Percentiles rank a stretch among this genome's conserved stretches.
These are phyloP conservation scores for Chytridiales sp. DNA, from an alignment of 371 early-diverging fungal species.

Conservation along the genomic window DNA sequence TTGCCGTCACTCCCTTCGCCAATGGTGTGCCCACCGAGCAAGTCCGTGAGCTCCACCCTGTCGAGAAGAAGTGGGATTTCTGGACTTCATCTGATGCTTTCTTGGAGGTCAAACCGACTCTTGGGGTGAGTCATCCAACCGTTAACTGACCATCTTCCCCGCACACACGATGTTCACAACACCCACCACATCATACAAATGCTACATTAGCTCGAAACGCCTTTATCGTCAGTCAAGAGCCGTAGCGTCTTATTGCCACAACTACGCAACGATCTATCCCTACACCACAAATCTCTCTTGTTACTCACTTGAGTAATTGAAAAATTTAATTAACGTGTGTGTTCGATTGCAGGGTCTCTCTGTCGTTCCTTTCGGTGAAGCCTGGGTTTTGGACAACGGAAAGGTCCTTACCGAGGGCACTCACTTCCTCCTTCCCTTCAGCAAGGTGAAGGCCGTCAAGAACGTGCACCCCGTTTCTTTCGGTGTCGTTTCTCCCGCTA, in stretches of 20 bases:
- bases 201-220: background rate
- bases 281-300: background rate
- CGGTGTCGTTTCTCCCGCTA: slow-evolving; percentile 43
- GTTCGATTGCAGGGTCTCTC: slow-evolving; percentile 32
- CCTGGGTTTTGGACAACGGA: slow-evolving; percentile 44
- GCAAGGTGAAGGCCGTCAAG: slow-evolving; percentile 49
- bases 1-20: slow-evolving; percentile 40
- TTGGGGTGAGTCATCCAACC: slow-evolving; percentile 29
- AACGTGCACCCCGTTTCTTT: slow-evolving; percentile 38
- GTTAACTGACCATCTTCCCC: background rate
- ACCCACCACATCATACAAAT: background rate
- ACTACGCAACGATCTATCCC: background rate
- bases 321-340: background rate
- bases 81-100: slow-evolving; percentile 53
- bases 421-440: slow-evolving; percentile 40
- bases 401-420: slow-evolving; percentile 33
- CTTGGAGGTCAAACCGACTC: slow-evolving; percentile 34
- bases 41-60: slow-evolving; percentile 45
- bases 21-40: slow-evolving; percentile 50
- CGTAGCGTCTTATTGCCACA: too few species aligned
- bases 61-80: slow-evolving; percentile 55
- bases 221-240: too few species aligned
- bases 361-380: slow-evolving; percentile 46
- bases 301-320: background rate
- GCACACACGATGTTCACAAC: background rate